Percentiles rank a stretch among this genome's conserved stretches.
Evolutionary conservation across 495 filamentous ascomycete species (phyloP).

Genomic region (Wilcoxina mikolae): DNA sequence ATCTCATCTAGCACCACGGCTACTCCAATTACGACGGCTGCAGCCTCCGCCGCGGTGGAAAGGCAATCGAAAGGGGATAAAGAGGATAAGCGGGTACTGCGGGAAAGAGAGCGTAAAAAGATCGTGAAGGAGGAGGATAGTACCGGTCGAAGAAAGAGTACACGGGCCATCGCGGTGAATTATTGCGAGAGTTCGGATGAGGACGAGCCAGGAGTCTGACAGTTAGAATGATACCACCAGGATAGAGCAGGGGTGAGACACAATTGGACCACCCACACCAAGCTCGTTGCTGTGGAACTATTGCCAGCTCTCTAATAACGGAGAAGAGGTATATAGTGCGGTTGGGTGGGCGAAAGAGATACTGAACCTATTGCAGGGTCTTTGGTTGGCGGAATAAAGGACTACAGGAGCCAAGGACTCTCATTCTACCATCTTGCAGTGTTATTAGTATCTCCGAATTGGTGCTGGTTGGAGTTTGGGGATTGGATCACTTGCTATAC

Average conservation of each 20-base stretch:
- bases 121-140: neutral
- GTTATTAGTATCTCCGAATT: neutral
- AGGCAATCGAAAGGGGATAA: neutral
- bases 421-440: too few relatives aligned
- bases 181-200: slow-evolving; percentile 4
- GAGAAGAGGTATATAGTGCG: too few relatives aligned
- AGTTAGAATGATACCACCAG: too few relatives aligned
- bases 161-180: neutral
- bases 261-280: too few relatives aligned
- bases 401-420: too few relatives aligned
- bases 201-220: neutral
- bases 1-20: neutral
- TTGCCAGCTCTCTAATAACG: too few relatives aligned
- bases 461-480: neutral
- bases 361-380: too few relatives aligned
- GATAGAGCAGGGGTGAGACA: too few relatives aligned
- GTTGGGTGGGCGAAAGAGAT: too few relatives aligned
- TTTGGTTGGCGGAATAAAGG: too few relatives aligned
- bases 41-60: neutral
- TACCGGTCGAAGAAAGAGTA: neutral
- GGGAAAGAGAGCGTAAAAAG: neutral
- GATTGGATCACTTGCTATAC: neutral
- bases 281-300: too few relatives aligned
- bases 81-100: neutral
- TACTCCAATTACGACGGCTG: neutral